Conservation (phyloP, 306 rosid species). For the Lupinus albus region DNA sequence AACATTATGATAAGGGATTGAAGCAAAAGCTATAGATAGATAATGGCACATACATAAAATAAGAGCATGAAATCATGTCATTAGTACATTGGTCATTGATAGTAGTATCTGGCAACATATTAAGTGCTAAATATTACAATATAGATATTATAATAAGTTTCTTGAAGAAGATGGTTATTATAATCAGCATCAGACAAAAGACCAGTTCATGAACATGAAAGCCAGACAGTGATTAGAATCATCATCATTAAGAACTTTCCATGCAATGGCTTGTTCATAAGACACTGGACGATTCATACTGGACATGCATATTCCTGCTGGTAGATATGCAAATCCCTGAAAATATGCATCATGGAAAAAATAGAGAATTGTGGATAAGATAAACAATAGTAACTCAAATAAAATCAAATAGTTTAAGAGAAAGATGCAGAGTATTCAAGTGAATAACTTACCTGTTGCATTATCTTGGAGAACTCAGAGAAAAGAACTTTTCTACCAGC, state of each 20-base stretch:
- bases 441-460: constrained; percentile 71
- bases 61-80: constrained; percentile 43
- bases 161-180: constrained; percentile 6
- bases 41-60: constrained; percentile 2
- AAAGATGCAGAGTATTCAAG: not conserved
- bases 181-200: constrained; percentile 68
- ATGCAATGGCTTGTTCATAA: constrained; percentile 83
- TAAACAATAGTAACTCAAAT: not conserved
- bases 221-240: constrained; percentile 94
- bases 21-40: not conserved
- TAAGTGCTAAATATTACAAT: constrained; percentile 45
- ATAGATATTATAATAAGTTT: constrained; percentile 26
- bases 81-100: constrained; percentile 44
- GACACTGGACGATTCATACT: constrained; percentile 92
- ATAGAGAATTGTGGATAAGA: not conserved
- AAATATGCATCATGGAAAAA: not conserved
- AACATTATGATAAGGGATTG: not conserved
- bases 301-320: constrained; percentile 78
- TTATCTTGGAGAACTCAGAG: constrained; percentile 90
- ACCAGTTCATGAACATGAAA: constrained; percentile 92
- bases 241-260: constrained; percentile 91
- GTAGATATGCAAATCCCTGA: constrained; percentile 86
- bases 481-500: constrained; percentile 84
- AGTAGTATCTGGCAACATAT: constrained; percentile 43
- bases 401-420: not conserved